Evolutionary conservation across 228 moss, liverwort and hornwort genomes (phyloP).

Genomic region (Sphagnum magellanicum): DNA sequence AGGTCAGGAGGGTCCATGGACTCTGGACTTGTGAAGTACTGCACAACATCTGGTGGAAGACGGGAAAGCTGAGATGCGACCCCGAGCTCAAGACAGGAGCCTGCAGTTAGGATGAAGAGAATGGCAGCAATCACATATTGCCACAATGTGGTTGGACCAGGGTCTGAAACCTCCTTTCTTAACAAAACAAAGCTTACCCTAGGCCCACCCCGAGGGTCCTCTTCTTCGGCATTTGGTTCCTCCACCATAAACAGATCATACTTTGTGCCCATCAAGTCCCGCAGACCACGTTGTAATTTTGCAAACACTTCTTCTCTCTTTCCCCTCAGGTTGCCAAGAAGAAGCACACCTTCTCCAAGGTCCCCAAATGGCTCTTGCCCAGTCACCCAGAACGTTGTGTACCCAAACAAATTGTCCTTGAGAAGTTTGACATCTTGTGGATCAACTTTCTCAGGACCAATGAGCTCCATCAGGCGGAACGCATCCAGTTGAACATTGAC

Average conservation of each 20-base stretch:
- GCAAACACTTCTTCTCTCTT: slow-evolving; percentile 83
- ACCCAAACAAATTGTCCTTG: slow-evolving; percentile 84
- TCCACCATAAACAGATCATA: slow-evolving; percentile 96
- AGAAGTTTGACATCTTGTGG: slow-evolving; percentile 73
- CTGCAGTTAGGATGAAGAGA: slow-evolving; percentile 66
- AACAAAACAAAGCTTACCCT: slow-evolving; percentile 88
- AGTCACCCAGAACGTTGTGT: slow-evolving; percentile 87
- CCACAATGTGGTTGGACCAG: slow-evolving; percentile 84
- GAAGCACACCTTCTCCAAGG: slow-evolving; percentile 72
- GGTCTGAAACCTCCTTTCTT: slow-evolving; percentile 78
- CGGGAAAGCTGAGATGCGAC: slow-evolving; percentile 84
- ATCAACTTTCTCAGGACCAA: slow-evolving; percentile 92
- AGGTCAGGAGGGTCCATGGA: slow-evolving; percentile 76
- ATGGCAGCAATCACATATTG: slow-evolving; percentile 79
- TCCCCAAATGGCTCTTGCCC: slow-evolving; percentile 92
- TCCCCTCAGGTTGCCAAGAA: slow-evolving; percentile 82
- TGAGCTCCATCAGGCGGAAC: slow-evolving; percentile 82
- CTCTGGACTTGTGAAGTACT: slow-evolving; percentile 86
- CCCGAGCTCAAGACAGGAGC: slow-evolving; percentile 85
- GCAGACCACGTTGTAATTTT: slow-evolving; percentile 58
- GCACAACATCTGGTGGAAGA: slow-evolving; percentile 88
- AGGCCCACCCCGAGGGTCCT: slow-evolving; percentile 88
- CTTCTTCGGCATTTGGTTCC: slow-evolving; percentile 88
- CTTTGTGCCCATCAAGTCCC: slow-evolving; percentile 62
- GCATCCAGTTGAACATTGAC: slow-evolving; percentile 69